These are phyloP conservation scores for Pelargonium cotyledonis DNA, from an alignment of 441 rosid species.

Conservation along the genomic window DNA sequence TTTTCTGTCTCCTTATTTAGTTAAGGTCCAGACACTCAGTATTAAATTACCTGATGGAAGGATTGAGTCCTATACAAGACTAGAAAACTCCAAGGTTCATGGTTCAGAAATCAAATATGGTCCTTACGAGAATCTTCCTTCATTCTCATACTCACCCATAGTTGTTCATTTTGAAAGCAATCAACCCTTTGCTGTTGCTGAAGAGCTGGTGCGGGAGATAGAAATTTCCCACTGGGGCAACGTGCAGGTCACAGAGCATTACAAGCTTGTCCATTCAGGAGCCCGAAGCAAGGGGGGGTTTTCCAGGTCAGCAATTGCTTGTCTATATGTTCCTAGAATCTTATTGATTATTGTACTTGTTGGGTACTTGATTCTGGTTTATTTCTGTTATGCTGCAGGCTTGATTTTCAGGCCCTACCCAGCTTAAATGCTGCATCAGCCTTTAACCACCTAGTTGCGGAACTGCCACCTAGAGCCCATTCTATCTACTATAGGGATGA, in stretches of 20 bases:
- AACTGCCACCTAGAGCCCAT: slow-evolving; percentile 87
- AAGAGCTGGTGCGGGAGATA: slow-evolving; percentile 73
- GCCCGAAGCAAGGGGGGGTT: slow-evolving; percentile 86
- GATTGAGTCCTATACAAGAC: slow-evolving; percentile 67
- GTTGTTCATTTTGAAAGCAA: slow-evolving; percentile 81
- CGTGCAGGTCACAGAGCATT: slow-evolving; percentile 81
- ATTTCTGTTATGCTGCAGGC: slow-evolving; percentile 39
- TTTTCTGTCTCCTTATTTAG: slow-evolving; percentile 70
- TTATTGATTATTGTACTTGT: not conserved
- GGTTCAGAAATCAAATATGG: slow-evolving; percentile 87
- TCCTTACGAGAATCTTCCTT: slow-evolving; percentile 65
- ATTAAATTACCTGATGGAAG: slow-evolving; percentile 65
- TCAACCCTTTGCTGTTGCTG: slow-evolving; percentile 72
- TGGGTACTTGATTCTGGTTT: slow-evolving; percentile 19
- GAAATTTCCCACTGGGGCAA: slow-evolving; percentile 98
- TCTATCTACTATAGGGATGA: slow-evolving; percentile 90
- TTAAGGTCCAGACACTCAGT: slow-evolving; percentile 62
- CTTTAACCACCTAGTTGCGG: slow-evolving; percentile 59
- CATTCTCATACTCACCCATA: slow-evolving; percentile 61
- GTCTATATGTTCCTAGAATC: not conserved
- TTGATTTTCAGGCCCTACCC: slow-evolving; percentile 80
- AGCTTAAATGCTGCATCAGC: slow-evolving; percentile 62
- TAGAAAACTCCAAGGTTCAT: slow-evolving; percentile 55
- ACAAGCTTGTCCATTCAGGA: slow-evolving; percentile 65
- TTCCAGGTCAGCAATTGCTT: slow-evolving; percentile 47